Conservation (phyloP, 2,329 filamentous ascomycete genomes). For the Cordyceps tenuipes region DNA sequence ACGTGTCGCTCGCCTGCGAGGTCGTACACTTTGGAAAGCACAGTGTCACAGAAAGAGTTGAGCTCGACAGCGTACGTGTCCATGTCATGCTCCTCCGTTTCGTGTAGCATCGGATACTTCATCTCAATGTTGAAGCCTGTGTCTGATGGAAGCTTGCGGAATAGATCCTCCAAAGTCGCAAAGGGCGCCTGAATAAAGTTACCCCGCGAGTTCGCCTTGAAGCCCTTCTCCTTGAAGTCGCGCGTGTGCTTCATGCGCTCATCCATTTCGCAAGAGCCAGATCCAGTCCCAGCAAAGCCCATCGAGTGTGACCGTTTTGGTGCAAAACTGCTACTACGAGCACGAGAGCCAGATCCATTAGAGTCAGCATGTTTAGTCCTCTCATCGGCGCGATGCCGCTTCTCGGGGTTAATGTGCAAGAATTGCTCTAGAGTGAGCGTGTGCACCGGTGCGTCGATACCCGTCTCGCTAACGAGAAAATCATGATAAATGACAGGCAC, state of each 20-base stretch:
- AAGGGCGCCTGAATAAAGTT: slow-evolving; percentile 95
- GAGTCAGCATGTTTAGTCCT: slow-evolving; percentile 16
- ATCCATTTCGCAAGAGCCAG: slow-evolving; percentile 34
- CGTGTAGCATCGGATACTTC: slow-evolving; percentile 97
- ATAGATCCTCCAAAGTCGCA: slow-evolving; percentile 89
- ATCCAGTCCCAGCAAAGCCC: slow-evolving; percentile 38
- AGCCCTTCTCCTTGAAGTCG: slow-evolving; percentile 90
- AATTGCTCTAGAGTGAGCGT: slow-evolving; percentile 94
- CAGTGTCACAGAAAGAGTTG: slow-evolving; percentile 92
- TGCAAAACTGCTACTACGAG: slow-evolving; percentile 31
- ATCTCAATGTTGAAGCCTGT: slow-evolving; percentile 98
- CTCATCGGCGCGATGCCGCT: slow-evolving; percentile 22
- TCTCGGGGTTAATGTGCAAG: slow-evolving; percentile 69
- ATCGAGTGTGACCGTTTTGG: slow-evolving; percentile 47
- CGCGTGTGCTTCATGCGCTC: slow-evolving; percentile 97
- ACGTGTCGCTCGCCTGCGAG: slow-evolving; percentile 75
- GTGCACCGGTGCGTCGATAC: slow-evolving; percentile 93
- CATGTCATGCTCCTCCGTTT: slow-evolving; percentile 93
- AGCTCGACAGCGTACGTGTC: slow-evolving; percentile 92
- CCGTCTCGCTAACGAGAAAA: slow-evolving; percentile 94
- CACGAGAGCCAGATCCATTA: slow-evolving; percentile 13
- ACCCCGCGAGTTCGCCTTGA: slow-evolving; percentile 89
- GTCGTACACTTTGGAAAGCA: slow-evolving; percentile 85
- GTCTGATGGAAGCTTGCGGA: slow-evolving; percentile 69
- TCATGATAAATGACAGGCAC: slow-evolving; percentile 98